Conservation (phyloP, 73 alveolate species). For the Paraurostyla sp. region DNA sequence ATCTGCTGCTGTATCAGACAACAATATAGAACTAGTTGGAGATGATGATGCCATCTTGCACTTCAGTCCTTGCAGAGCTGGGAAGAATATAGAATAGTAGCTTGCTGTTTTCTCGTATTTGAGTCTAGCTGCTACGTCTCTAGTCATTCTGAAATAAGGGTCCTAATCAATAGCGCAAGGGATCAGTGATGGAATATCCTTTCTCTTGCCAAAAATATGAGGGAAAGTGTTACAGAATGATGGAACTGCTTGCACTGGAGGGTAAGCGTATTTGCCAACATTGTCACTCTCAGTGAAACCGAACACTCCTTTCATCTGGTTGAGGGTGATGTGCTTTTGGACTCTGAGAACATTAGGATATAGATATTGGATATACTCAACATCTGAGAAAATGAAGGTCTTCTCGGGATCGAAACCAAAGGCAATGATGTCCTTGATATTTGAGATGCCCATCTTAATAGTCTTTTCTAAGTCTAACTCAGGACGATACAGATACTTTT, state of each 20-base stretch:
- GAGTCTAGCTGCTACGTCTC: slow-evolving; percentile 97
- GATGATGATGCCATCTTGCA: slow-evolving; percentile 89
- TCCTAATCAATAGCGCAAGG: slow-evolving; percentile 99
- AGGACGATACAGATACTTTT: slow-evolving; percentile 93
- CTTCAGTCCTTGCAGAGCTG: slow-evolving; percentile 96
- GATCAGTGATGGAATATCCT: slow-evolving; percentile 92
- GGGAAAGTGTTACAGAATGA: slow-evolving; percentile 97
- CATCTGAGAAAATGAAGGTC: slow-evolving; percentile 98
- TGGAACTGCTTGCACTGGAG: slow-evolving; percentile 99
- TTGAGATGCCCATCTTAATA: slow-evolving; percentile 91
- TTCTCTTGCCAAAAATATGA: slow-evolving; percentile 89
- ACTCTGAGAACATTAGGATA: slow-evolving; percentile 93
- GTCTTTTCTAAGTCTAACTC: slow-evolving; percentile 82
- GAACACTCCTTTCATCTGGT: slow-evolving; percentile 92
- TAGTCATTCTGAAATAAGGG: slow-evolving; percentile 99
- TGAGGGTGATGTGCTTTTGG: slow-evolving; percentile 93
- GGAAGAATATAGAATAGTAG: slow-evolving; percentile 97
- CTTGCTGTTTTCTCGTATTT: slow-evolving; percentile 96
- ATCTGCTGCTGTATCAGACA: slow-evolving; percentile 91
- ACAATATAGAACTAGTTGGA: slow-evolving; percentile 85
- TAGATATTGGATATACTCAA: slow-evolving; percentile 94
- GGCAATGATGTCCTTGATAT: slow-evolving; percentile 99
- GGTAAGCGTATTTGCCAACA: slow-evolving; percentile 98
- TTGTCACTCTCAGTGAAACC: slow-evolving; percentile 98
- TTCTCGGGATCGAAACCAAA: slow-evolving; percentile 99